Evolutionary conservation across 2,329 filamentous ascomycete species (phyloP), one percentile per base, ranked within the genome.

Genomic region (Aspergillus versicolor): DNA sequence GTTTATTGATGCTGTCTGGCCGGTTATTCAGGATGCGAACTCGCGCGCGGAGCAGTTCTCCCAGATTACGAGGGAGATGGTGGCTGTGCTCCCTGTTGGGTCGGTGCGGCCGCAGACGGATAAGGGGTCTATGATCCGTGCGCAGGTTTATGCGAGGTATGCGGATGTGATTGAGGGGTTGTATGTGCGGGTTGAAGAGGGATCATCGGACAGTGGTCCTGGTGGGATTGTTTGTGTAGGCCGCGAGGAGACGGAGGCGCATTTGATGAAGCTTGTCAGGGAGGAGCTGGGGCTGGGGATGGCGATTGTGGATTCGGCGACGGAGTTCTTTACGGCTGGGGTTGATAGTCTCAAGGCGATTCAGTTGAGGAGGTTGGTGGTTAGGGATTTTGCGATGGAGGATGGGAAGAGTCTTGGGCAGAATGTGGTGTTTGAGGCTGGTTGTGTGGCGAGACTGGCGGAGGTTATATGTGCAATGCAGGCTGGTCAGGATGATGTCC

Each of bases 111-210:
- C 82, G 0, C 68, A 71, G 2, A 84, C 82, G 0, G 82, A 84
- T 53, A 84, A 85, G 63, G 79, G 79, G 1, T 82, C 77, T 0
- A 74, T 82, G 55, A 84, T 84, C 30, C 76, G 82, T 4, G 73
- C 75, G 5, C 76, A 77, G 7, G 77, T 81, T 6, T 82, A 83
- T 63, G 66, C 70, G 13, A 64, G 69, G 2, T 83, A 81, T 56
- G 70, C 66, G 0, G 62, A 69, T 0, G 66, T 77, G 5, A 84
- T 84, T 21, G 77, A 73, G 17, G 37, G 59, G 1, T 56, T 74
- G n/a, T 70, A 71, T 32, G 13, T 50, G 1, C 54, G 49, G 15
- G 15, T 52, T 3, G 68, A 59, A 53, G 65, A 61, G 53, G 63
- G 22, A 40, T 65, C 44, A 0, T n/a, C 41, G 9, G 64, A 59